Evolutionary conservation across 495 filamentous ascomycete genomes (phyloP), one percentile per base, ranked within the genome.

Genomic region (Podospora pseudoanserina): DNA sequence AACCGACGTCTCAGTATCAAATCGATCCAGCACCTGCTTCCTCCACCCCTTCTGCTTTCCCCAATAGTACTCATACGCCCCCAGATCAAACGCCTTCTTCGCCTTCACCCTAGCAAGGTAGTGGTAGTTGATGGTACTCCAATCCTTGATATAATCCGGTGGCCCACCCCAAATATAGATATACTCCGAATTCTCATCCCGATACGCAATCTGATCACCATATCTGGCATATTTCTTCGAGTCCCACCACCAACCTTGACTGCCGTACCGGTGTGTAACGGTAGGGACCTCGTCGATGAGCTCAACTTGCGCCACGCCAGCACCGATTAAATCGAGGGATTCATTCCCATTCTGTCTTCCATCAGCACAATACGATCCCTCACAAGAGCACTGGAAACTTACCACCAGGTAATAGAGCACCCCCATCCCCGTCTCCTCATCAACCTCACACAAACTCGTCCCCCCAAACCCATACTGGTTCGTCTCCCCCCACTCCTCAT

Each of bases 11-110:
- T 74, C 69, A 5, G 71, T 28, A 16, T 68, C 70, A 34, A 78
- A 77, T 65, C 19, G 28, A 6, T 64, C 73, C 19, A 78, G 65
- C 23, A 74, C 67, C 59, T 73, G 57, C 0, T 54, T 60, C 60
- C 71, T 76, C 77, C 77, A 80, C 0, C 78, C 77, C 18, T 71
- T 66, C 20, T 60, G 28, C 4, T 65, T 65, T 5, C 78, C 79
- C 71, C 75, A 79, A 70, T 72, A 81, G 65, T 81, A 81, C 67
- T 80, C 72, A 60, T 81, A 80, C 65, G 65, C 67, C 7, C 30
- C 32, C 63, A 79, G 32, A 23, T 80, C 72, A 44, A 77, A 79
- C 0, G 78, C 77, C 4, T 75, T 71, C 5, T 70, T 61, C 1
- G 79, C 77, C 11, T 69, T 69, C 6, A 80, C 79, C 20, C 79